These are phyloP conservation scores for Nicotiana undulata DNA, from an alignment of 257 asterid species.

Conservation along the genomic window DNA sequence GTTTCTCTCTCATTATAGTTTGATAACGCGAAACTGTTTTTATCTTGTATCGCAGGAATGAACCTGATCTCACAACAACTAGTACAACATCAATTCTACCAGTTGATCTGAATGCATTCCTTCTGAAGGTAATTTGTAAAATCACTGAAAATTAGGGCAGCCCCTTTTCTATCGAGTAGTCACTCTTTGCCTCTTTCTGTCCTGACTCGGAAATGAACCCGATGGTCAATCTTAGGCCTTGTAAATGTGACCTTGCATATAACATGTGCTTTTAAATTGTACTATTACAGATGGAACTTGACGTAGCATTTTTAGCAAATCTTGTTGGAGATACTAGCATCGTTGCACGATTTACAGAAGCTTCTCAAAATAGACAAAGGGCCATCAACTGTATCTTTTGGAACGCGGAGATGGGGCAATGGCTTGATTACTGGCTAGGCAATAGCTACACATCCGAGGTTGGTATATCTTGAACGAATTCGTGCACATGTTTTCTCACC, in stretches of 20 bases:
- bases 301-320: slow-evolving; percentile 49
- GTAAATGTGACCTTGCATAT: not conserved
- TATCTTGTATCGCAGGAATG: slow-evolving; percentile 37
- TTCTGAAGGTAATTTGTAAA: slow-evolving; percentile 53
- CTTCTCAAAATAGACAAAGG: slow-evolving; percentile 45
- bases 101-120: slow-evolving; percentile 76
- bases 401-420: slow-evolving; percentile 61
- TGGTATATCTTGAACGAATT: not conserved
- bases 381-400: slow-evolving; percentile 65
- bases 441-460: slow-evolving; percentile 28
- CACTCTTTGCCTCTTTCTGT: no score
- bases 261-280: not conserved
- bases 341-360: slow-evolving; percentile 31
- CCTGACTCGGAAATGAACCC: no score
- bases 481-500: not conserved
- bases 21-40: not conserved
- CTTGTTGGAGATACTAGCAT: slow-evolving; percentile 34
- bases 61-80: slow-evolving; percentile 54
- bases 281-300: slow-evolving; percentile 68
- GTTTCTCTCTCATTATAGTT: not conserved
- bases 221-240: not conserved
- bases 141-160: not conserved
- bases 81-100: slow-evolving; percentile 65
- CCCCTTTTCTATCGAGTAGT: no score
- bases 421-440: slow-evolving; percentile 82